Evolutionary conservation across 1,284 basidiomycete genomes (phyloP), one percentile per base, ranked within the genome.

Genomic region (Moniliophthora roreri): DNA sequence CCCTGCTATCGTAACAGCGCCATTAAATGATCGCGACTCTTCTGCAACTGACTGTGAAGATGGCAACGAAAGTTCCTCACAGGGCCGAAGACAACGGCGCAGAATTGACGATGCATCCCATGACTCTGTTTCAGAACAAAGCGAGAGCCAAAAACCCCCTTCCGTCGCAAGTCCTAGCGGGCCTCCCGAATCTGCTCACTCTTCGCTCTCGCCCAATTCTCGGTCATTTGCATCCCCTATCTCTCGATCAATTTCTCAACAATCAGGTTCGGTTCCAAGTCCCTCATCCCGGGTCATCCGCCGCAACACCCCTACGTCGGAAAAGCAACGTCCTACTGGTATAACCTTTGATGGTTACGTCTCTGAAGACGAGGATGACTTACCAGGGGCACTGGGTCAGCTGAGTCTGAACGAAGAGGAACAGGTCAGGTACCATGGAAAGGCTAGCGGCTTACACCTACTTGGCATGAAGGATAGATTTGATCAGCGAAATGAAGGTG

Each of bases 361-460:
- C 24, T 51, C 40, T 45, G 34, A 72, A 9, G 78, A 73, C 48
- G 79, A 80, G 28, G 78, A 79, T 20, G 78, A 79, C 35, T 69
- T 93, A 11, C 77, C 80, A 16, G 81, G 86, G 58, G 89, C 89
- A 34, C 78, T 93, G 4, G 91, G 92, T 3, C 91, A 93, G 67
- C 73, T 94, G 55, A 91, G 87, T 57, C 64, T 94, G 60, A 91
- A 93, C 62, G 91, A 94, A 71, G 87, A 93, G 53, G 78, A 78
- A 58, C 85, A 93, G 65, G 84, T 93, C 15, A 74, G 89, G 23
- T 91, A 85, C 66, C 88, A 91, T 62, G 87, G 88, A 34, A 89
- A 90, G 65, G 86, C 82, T 5, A 91, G 88, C 53, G 92, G 91
- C 0, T 67, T 94, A 56, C 85, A 94, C 66, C 73, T 94, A 50